Conservation (phyloP, 2,329 filamentous ascomycete species). For the Dichotomopilus funicola region DNA sequence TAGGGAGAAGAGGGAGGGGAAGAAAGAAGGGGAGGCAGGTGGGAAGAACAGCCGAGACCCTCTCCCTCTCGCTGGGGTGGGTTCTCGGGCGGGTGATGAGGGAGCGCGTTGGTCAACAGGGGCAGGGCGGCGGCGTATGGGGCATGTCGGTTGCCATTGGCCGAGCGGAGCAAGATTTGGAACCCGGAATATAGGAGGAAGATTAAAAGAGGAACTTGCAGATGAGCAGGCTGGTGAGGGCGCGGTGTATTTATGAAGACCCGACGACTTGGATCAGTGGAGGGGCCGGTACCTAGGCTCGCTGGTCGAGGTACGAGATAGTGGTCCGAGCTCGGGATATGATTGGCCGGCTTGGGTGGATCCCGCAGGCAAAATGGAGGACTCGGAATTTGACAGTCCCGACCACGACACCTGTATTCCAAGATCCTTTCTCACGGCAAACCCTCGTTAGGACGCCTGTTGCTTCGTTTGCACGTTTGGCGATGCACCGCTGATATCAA, state of each 20-base stretch:
- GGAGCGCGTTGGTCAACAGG: neutral
- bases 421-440: too few relatives aligned
- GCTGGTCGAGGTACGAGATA: neutral
- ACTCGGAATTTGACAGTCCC: neutral
- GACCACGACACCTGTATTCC: neutral
- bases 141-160: neutral
- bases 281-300: neutral
- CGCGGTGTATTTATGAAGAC: conserved; percentile 5
- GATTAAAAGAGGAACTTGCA: conserved; percentile 1
- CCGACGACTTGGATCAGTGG: neutral
- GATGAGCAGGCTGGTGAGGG: conserved; percentile 4
- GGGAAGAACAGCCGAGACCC: too few relatives aligned
- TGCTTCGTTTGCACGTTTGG: too few relatives aligned
- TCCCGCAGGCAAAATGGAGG: neutral
- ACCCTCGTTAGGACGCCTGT: too few relatives aligned
- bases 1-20: too few relatives aligned
- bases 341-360: neutral
- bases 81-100: too few relatives aligned
- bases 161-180: neutral
- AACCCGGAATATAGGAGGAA: neutral
- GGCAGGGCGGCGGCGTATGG: neutral
- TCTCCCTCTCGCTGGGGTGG: too few relatives aligned
- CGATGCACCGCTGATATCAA: too few relatives aligned
- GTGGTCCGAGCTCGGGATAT: neutral
- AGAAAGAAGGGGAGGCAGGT: too few relatives aligned